Evolutionary conservation across 2,329 filamentous ascomycete genomes (phyloP).

Genomic region (Cladosporium austrohemisphaericum): DNA sequence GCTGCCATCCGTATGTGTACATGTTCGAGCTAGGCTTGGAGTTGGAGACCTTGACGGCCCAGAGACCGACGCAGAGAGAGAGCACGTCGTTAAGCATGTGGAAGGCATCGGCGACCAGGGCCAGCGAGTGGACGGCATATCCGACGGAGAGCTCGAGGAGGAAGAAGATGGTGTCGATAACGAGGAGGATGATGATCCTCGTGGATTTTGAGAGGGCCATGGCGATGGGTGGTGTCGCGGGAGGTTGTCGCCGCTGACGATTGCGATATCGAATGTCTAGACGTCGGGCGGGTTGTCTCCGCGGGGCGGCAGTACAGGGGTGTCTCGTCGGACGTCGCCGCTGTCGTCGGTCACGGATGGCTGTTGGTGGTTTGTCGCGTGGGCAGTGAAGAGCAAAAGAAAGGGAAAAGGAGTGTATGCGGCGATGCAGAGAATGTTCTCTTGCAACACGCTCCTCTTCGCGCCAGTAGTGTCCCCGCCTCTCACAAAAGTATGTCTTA

Average conservation of each 20-base stretch:
- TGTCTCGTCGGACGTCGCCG: too few relatives aligned
- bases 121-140: conserved; percentile 83
- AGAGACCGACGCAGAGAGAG: conserved; percentile 84
- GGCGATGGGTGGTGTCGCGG: conserved; percentile 19
- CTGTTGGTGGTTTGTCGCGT: too few relatives aligned
- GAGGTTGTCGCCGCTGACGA: conserved; percentile 8
- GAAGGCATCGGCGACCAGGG: conserved; percentile 93
- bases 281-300: too few relatives aligned
- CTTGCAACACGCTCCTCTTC: too few relatives aligned
- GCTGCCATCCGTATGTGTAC: conserved; percentile 97
- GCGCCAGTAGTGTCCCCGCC: too few relatives aligned
- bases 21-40: conserved; percentile 76
- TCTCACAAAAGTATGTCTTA: too few relatives aligned
- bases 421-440: too few relatives aligned
- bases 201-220: conserved; percentile 92
- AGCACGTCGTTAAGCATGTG: conserved; percentile 99
- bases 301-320: too few relatives aligned
- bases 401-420: too few relatives aligned
- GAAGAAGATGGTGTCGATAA: conserved; percentile 86
- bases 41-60: conserved; percentile 88
- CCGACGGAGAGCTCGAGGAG: conserved; percentile 81
- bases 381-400: too few relatives aligned
- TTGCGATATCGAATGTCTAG: too few relatives aligned
- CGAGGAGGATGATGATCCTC: conserved; percentile 88
- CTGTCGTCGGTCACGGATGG: too few relatives aligned